Evolutionary conservation across 768 basidiomycete species (phyloP).

Genomic region (Pilatotrama ljubarskyi): DNA sequence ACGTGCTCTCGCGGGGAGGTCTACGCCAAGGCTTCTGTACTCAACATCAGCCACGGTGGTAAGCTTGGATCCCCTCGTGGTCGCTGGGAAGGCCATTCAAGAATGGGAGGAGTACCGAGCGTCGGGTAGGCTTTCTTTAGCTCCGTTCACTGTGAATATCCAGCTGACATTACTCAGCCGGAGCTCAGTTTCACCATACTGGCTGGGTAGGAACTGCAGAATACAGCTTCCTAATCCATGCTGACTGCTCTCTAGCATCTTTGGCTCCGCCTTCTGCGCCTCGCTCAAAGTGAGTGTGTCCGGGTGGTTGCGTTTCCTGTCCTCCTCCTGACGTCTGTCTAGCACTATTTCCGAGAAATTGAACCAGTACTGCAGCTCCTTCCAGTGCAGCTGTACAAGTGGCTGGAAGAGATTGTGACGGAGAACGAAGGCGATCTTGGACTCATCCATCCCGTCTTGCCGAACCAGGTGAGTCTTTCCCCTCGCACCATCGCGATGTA

Average conservation of each 20-base stretch:
- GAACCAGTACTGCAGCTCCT: slow-evolving; percentile 26
- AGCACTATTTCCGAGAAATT: slow-evolving; percentile 30
- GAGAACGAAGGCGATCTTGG: slow-evolving; percentile 29
- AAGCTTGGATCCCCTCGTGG: slow-evolving; percentile 32
- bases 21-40: background rate
- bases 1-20: background rate
- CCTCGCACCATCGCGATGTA: too few relatives aligned
- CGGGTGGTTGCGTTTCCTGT: background rate
- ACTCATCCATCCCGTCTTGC: slow-evolving; percentile 29
- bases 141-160: background rate
- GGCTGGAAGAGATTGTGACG: slow-evolving; percentile 28
- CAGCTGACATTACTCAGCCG: slow-evolving; percentile 12
- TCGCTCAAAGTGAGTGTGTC: slow-evolving; percentile 24
- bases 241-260: slow-evolving; percentile 18
- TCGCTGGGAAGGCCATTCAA: slow-evolving; percentile 25
- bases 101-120: slow-evolving; percentile 25
- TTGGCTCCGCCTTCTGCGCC: slow-evolving; percentile 31
- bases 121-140: slow-evolving; percentile 12
- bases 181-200: slow-evolving; percentile 29
- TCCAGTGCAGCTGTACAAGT: slow-evolving; percentile 26
- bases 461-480: slow-evolving; percentile 26
- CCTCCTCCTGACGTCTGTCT: background rate
- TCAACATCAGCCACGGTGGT: background rate
- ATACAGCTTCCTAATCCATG: background rate
- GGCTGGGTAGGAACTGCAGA: slow-evolving; percentile 19